Conservation (phyloP, 768 basidiomycete genomes). For the Mycena capillaripes region DNA sequence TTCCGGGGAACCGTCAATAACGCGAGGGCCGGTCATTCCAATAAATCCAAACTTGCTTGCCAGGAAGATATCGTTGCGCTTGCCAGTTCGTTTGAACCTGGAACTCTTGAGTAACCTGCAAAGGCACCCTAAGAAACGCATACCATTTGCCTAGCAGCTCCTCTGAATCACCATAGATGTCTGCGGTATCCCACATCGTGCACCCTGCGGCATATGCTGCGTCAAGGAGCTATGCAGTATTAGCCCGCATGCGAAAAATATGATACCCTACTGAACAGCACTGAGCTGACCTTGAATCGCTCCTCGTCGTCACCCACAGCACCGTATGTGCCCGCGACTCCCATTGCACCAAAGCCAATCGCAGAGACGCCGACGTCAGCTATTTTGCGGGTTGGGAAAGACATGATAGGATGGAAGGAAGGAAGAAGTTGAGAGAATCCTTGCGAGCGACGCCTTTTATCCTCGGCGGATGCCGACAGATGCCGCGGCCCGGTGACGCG, state of each 20-base stretch:
- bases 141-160: constrained; percentile 61
- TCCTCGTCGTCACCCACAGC: constrained; percentile 64
- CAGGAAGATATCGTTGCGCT: constrained; percentile 68
- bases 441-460: too few relatives aligned
- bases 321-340: constrained; percentile 66
- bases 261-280: too few relatives aligned
- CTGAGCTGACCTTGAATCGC: constrained; percentile 74
- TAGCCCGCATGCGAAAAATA: too few relatives aligned
- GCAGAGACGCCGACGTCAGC: constrained; percentile 61
- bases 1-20: constrained; percentile 48
- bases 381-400: constrained; percentile 52
- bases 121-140: not conserved
- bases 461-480: not conserved
- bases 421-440: not conserved
- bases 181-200: constrained; percentile 65
- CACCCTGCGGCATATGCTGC: constrained; percentile 56
- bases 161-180: constrained; percentile 61
- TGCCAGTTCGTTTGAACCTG: constrained; percentile 67
- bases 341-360: constrained; percentile 76
- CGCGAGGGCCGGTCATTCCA: constrained; percentile 20
- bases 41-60: constrained; percentile 64
- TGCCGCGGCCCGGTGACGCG: not conserved
- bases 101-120: not conserved
- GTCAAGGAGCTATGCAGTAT: constrained; percentile 52
- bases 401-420: not conserved